Base-by-base conservation (phyloP, 441 rosid species). In the Pelargonium australe region DNA sequence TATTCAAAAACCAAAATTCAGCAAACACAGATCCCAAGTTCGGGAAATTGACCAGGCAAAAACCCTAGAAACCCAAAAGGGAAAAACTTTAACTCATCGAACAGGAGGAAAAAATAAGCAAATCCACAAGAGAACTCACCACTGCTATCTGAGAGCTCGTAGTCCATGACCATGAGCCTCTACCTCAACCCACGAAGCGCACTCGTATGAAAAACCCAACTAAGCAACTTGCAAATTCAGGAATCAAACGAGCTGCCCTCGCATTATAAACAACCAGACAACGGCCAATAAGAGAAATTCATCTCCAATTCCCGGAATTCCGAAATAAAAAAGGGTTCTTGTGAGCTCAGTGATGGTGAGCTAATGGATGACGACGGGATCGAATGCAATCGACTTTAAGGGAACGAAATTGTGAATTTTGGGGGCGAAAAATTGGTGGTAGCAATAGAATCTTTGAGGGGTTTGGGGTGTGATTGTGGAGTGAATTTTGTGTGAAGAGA, bases 101-200 rank as follows among this genome's bases (percentile, higher is more conserved):
- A 19, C 25, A 28, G 20, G 23, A 8, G 31, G 19, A 4, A 8
- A 47, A 19, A 43, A 64, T 19, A 2, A 40, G 68, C 44, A 31
- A 53, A 14, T 53, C 43, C 20, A 12, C 40, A 58, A 65, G 37
- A 64, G 69, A 75, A 77, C 97, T 87, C 75, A 91, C 98, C 90
- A 75, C 95, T 89, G 81, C 96, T 89, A 75, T 87, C 97, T 65
- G 93, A 86, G 71, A 86, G 84, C 67, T 75, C 87, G 66, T 83
- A 89, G 72, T 86, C 89, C 97, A 93, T 63, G 7, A 31, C 89
- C 96, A 93, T 63, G 41, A 31, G 65, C 28, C 40, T 63, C 70
- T 66, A 74, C 68, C 75, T 69, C 74, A 60, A 76, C 78, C 63
- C 70, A 73, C 65, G 16, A 63, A 28, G 3, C 23, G 17, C 61